Base-by-base conservation (phyloP, 2,329 filamentous ascomycete genomes). In the Ambrosiella xylebori region DNA sequence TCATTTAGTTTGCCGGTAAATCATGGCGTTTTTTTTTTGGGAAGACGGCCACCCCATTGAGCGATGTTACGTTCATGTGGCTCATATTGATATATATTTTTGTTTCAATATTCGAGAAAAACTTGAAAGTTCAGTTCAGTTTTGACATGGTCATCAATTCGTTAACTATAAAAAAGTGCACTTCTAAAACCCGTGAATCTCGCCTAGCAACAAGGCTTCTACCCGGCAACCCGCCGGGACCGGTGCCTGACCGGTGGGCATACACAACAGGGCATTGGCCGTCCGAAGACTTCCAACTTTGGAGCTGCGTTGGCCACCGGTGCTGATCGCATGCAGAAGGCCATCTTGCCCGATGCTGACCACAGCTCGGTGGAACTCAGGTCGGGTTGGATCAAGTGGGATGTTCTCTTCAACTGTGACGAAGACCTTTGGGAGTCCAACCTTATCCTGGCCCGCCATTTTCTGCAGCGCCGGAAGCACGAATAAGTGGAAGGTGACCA, bases 401-500 rank as follows among this genome's bases (percentile, higher is more conserved):
- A 97, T 81, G 51, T 88, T 80, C 59, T 93, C 83, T 0, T 81
- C 80, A 35, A 96, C 67, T 1, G 74, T 71, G 0, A 93, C 90
- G 1, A 80, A 79, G 0, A 94, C 80, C 54, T 74, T 80, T 0
- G 89, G 82, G 13, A 96, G 71, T 0, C 90, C 88, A 0, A 74
- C 73, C 0, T 81, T 81, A 45, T 70, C 71, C 19, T 89, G 73
- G 0, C 90, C 93, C 9, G 81, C 77, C 64, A 86, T 76, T 63
- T 85, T 82, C 65, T 95, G 88, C 60, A 98, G 71, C 0, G 86
- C 82, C 0, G 93, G 93, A 9, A 98, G 75, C 7, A 97, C 89
- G 69, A 98, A 97, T 1, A 98, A 79, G 66, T 97, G 87, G 65
- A 95, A 88, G 0, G 91, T 95, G 8, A 97, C 93, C 1, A 96